Evolutionary conservation across 1,139 yeast genomes (phyloP), one percentile per base, ranked within the genome.

Genomic region (Kodamaea derodonti): DNA sequence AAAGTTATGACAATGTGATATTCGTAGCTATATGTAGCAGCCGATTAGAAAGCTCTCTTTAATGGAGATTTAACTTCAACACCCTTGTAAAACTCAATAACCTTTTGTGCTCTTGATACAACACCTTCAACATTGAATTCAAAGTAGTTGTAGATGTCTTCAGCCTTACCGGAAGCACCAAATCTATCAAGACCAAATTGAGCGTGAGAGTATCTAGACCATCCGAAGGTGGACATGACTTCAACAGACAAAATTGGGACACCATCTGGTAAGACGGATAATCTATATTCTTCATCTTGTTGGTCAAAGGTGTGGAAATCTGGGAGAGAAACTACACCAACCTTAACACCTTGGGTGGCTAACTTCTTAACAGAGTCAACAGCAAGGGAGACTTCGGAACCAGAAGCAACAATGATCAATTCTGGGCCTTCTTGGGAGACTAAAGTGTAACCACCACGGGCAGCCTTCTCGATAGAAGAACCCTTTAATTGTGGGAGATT

Each of bases 401-500:
- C 99, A 39, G 97, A 85, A 35, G 97, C 75, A 46, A 84, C 92
- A 49, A 92, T 65, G 58, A 86, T 81, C 45, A 92, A 60, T 51
- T 85, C 87, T 37, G 97, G 85, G 49, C 75, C 68, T 38, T 72
- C 77, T 35, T 73, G 76, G 51, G 72, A 70, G 49, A 74, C 56
- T 50, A 86, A 62, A 47, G 84, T 78, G 78, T 92, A 92, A 65
- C 95, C 99, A 80, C 99, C 99, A 75, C 84, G 87, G 45, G 78
- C 47, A 38, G 98, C 97, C 69, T 83, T 83, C 74, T 87, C 97
- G 48, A 92, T 75, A 36, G 92, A 67, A 33, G 97, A 87, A 53
- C 95, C 95, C 62, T 81, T 95, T 59, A 92, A 79, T 69, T 92
- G 97, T 43, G 98, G 97, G 61, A 92, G 73, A 83, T 86, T 86